A percentile compares a stretch with the other conserved stretches of the same genome.
Evolutionary conservation across 192 early-diverging fungal genomes (phyloP).

Genomic region (Rhizophlyctis rosea): DNA sequence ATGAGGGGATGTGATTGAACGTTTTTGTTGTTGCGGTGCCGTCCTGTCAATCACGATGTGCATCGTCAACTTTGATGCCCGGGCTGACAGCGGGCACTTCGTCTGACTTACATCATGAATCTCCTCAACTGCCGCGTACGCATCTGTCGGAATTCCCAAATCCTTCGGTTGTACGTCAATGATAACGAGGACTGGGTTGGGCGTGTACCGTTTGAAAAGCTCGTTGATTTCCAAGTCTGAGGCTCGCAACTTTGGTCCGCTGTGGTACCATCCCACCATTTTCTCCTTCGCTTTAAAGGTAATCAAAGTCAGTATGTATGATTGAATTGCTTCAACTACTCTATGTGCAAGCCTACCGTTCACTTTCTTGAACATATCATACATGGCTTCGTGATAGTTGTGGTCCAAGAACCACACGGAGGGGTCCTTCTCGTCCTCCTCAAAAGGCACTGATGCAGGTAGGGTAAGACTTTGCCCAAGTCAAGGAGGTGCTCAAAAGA

Average conservation of each 20-base stretch:
- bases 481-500: constrained; percentile 1
- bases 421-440: constrained; percentile 98
- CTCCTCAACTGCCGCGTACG: constrained; percentile 97
- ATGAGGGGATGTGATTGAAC: constrained; percentile 92
- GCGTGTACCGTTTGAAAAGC: constrained; percentile 91
- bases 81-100: too few species aligned
- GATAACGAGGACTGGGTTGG: constrained; percentile 96
- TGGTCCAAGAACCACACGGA: constrained; percentile 99
- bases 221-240: constrained; percentile 98
- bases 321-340: background rate
- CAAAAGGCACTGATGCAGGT: constrained; percentile 81
- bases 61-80: too few species aligned
- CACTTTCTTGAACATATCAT: constrained; percentile 99
- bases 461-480: constrained; percentile 2
- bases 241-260: constrained; percentile 93
- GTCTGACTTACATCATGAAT: constrained; percentile 81
- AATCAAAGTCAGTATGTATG: background rate
- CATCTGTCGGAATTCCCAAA: constrained; percentile 91
- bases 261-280: constrained; percentile 99
- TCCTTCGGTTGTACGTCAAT: constrained; percentile 95
- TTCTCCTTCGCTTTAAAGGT: constrained; percentile 76
- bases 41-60: constrained; percentile 72
- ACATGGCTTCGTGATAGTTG: constrained; percentile 99
- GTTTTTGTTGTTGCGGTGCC: constrained; percentile 95
- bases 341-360: constrained; percentile 65